Conservation (phyloP, 2,329 filamentous ascomycete species). For the Pezicula neosporulosa region DNA sequence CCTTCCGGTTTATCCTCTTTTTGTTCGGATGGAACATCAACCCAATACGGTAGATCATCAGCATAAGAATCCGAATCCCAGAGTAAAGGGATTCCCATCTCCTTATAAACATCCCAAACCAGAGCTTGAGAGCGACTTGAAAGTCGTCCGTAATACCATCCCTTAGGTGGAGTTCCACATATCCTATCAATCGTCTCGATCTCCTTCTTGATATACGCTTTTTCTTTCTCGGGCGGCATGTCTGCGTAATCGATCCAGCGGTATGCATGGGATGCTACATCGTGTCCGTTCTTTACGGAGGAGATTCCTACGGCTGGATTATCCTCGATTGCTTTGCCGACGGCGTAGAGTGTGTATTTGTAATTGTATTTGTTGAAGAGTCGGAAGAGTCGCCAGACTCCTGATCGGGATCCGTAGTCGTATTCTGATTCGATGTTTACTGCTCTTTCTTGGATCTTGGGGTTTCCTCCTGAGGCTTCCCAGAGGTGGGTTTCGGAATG, state of each 20-base stretch:
- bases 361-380: slow-evolving; percentile 38
- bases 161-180: slow-evolving; percentile 29
- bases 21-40: slow-evolving; percentile 46
- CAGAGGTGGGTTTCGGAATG: slow-evolving; percentile 19
- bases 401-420: slow-evolving; percentile 31
- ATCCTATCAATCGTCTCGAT: slow-evolving; percentile 31
- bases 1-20: slow-evolving; percentile 37
- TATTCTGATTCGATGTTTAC: slow-evolving; percentile 30
- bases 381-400: slow-evolving; percentile 36
- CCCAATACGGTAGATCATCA: slow-evolving; percentile 54
- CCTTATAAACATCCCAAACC: slow-evolving; percentile 45
- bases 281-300: slow-evolving; percentile 36
- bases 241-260: slow-evolving; percentile 40
- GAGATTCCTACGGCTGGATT: slow-evolving; percentile 37
- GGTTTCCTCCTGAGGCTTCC: slow-evolving; percentile 16
- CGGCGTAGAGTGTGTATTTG: slow-evolving; percentile 39
- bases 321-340: slow-evolving; percentile 35
- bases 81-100: slow-evolving; percentile 46
- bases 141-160: slow-evolving; percentile 32
- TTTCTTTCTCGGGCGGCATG: slow-evolving; percentile 32
- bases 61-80: slow-evolving; percentile 49
- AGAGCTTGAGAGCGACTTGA: slow-evolving; percentile 39
- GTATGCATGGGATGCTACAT: slow-evolving; percentile 37
- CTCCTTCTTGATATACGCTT: slow-evolving; percentile 35
- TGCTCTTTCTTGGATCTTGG: slow-evolving; percentile 21